These are phyloP conservation scores for Hyphopichia burtonii DNA, from an alignment of 1,139 yeast species.

Conservation along the genomic window DNA sequence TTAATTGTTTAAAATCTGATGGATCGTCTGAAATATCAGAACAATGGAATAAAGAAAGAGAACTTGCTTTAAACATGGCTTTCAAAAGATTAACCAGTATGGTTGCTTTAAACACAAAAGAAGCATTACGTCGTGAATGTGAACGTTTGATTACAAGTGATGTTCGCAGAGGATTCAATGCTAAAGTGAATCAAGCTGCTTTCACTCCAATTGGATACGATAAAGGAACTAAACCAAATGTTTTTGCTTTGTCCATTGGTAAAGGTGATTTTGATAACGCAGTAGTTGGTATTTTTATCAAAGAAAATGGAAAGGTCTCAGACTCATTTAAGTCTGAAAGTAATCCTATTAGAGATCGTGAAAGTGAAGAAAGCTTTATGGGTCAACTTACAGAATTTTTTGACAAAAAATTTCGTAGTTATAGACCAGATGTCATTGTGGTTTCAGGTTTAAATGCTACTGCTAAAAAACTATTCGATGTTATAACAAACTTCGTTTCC, in stretches of 20 bases:
- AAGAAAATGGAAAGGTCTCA: constrained; percentile 76
- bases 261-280: constrained; percentile 86
- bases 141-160: constrained; percentile 67
- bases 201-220: constrained; percentile 76
- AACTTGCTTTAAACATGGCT: constrained; percentile 62
- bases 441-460: constrained; percentile 84
- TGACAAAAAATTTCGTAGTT: constrained; percentile 34
- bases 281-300: constrained; percentile 75
- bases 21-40: constrained; percentile 78
- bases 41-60: constrained; percentile 82
- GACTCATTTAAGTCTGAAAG: constrained; percentile 78
- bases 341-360: constrained; percentile 62
- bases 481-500: constrained; percentile 57
- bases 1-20: constrained; percentile 70
- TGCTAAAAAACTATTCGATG: constrained; percentile 60
- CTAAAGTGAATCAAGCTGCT: constrained; percentile 89
- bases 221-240: constrained; percentile 81
- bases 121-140: constrained; percentile 76
- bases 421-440: constrained; percentile 83
- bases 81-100: constrained; percentile 66
- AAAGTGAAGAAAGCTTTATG: constrained; percentile 53
- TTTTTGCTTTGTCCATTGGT: constrained; percentile 81
- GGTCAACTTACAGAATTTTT: constrained; percentile 48
- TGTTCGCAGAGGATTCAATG: constrained; percentile 66
- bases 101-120: constrained; percentile 77